Conservation (phyloP, 495 filamentous ascomycete genomes). For the Corynascus novoguineensis region DNA sequence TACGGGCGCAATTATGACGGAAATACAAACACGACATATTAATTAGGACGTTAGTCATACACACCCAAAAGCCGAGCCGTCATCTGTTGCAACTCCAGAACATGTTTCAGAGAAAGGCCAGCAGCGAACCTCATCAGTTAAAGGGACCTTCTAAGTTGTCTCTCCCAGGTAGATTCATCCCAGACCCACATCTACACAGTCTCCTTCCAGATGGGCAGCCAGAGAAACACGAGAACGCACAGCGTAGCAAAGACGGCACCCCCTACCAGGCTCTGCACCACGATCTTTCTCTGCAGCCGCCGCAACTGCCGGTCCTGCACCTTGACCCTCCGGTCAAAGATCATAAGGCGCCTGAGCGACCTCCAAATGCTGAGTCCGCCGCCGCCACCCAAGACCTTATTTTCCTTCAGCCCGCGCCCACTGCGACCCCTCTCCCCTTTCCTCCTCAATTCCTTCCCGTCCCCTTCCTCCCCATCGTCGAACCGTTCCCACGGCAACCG, state of each 20-base stretch:
- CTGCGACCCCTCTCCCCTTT: conserved; percentile 6
- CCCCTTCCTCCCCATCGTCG: conserved; percentile 25
- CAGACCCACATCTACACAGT: conserved; percentile 14
- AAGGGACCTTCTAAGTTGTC: too few species aligned
- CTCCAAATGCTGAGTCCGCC: conserved; percentile 16
- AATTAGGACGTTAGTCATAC: too few species aligned
- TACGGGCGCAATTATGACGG: too few species aligned
- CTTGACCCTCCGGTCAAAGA: conserved; percentile 39
- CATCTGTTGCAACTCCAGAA: too few species aligned
- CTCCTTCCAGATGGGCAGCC: conserved; percentile 38
- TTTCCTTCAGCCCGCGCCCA: conserved; percentile 8
- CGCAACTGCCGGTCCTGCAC: conserved; percentile 38
- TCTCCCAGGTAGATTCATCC: too few species aligned
- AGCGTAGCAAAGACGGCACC: conserved; percentile 34
- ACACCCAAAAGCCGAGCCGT: too few species aligned
- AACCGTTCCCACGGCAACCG: conserved; percentile 39
- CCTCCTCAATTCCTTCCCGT: conserved; percentile 1
- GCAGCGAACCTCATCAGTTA: too few species aligned
- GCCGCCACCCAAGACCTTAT: conserved; percentile 11
- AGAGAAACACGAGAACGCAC: conserved; percentile 34
- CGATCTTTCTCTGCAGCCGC: conserved; percentile 37
- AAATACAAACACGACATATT: too few species aligned
- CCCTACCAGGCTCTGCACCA: conserved; percentile 36
- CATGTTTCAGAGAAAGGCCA: too few species aligned
- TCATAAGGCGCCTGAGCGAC: conserved; percentile 35